Conservation (phyloP, 2,329 filamentous ascomycete genomes). For the Neofusicoccum kwambonambiense region DNA sequence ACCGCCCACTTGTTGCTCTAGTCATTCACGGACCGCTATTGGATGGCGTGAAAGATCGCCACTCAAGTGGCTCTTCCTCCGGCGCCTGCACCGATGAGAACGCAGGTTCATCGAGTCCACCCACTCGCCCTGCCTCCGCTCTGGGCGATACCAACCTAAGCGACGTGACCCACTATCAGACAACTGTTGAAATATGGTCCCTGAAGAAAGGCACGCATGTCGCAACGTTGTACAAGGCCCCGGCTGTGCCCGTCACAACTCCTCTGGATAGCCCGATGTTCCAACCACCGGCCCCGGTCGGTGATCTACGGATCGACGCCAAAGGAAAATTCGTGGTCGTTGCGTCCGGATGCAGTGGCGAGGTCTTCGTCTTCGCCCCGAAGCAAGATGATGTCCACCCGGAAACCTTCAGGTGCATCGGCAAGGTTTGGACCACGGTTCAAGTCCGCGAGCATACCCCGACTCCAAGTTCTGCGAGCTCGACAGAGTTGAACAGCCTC, state of each 20-base stretch:
- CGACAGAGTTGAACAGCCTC: constrained; percentile 32
- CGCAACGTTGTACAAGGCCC: constrained; percentile 70
- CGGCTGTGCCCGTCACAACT: constrained; percentile 60
- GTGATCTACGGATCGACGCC: constrained; percentile 71
- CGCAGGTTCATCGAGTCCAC: constrained; percentile 37
- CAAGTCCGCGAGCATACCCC: constrained; percentile 51
- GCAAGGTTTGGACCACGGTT: constrained; percentile 88
- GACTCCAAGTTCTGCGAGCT: constrained; percentile 36
- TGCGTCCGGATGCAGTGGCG: constrained; percentile 78
- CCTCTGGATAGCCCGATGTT: constrained; percentile 61
- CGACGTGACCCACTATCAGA: constrained; percentile 69
- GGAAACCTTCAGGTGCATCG: constrained; percentile 63
- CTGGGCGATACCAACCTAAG: constrained; percentile 27
- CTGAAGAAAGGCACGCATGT: constrained; percentile 71
- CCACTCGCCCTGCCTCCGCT: constrained; percentile 34
- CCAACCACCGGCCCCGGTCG: constrained; percentile 66
- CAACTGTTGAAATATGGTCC: constrained; percentile 85
- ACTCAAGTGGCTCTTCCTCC: constrained; percentile 36
- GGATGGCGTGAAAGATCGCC: constrained; percentile 43
- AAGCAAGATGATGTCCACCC: constrained; percentile 23
- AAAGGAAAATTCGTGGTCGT: constrained; percentile 71
- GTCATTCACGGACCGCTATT: constrained; percentile 75
- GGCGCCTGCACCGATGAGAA: constrained; percentile 29
- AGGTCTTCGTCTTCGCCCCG: constrained; percentile 71
- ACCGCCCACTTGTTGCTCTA: constrained; percentile 74